A percentile compares a stretch with the other conserved stretches of the same genome.
phyloP scores from a whole-genome alignment of 441 rosid species.

The Pelargonium australe region DNA sequence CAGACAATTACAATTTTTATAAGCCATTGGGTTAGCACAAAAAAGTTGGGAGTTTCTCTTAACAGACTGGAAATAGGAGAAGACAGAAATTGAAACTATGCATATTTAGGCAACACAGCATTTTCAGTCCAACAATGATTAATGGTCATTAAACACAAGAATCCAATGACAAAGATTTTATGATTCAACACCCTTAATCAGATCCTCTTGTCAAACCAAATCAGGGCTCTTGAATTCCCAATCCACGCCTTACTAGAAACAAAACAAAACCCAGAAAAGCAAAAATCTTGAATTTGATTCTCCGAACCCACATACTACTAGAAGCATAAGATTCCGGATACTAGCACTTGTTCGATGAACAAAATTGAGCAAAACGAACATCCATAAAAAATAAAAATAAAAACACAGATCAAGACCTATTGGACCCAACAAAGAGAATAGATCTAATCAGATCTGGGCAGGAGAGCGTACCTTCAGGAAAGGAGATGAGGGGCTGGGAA shows the following conservation, averaged over 20 bases:
- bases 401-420: too few species aligned
- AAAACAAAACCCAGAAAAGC: background rate
- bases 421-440: background rate
- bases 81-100: background rate
- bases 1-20: background rate
- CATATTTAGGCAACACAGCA: background rate
- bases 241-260: too few species aligned
- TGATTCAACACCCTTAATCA: background rate
- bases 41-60: too few species aligned
- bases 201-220: too few species aligned
- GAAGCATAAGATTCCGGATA: too few species aligned
- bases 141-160: background rate
- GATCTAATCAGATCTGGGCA: slow-evolving; percentile 21
- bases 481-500: slow-evolving; percentile 62
- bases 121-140: too few species aligned
- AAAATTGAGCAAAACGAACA: too few species aligned
- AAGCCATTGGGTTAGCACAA: background rate
- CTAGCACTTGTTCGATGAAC: too few species aligned
- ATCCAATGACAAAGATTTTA: background rate
- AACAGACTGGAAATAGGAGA: too few species aligned
- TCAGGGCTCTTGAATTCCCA: too few species aligned
- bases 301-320: too few species aligned
- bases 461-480: slow-evolving; percentile 53
- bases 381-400: too few species aligned
- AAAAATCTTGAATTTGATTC: background rate